Evolutionary conservation across 805 yeast genomes (phyloP), one percentile per base, ranked within the genome.

Genomic region (Candida sakaeoensis): DNA sequence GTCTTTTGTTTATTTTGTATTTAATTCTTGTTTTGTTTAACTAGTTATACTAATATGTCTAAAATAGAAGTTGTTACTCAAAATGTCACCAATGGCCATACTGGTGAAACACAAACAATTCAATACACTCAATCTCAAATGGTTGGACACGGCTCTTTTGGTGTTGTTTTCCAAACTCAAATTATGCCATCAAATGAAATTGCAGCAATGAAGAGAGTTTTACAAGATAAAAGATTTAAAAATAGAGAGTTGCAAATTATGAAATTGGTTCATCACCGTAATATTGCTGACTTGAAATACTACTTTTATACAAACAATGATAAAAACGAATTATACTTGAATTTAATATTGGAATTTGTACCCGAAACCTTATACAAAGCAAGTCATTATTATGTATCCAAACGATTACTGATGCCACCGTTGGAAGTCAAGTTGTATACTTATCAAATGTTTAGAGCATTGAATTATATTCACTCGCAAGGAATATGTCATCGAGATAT

Each of bases 81-180:
- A 57, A 76, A 72, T 40, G 93, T 81, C 43, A 77, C 75, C 50
- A 83, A 83, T 51, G 90, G 91, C 30, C 80, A 74, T 54, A 77
- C 82, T 7, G 88, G 85, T 40, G 79, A 79, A 46, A 53, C 68
- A 22, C 68, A 71, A 37, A 74, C 77, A 37, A 75, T 91, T 41
- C 78, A 81, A 36, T 88, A 86, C 65, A 83, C 90, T 13, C 88
- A 83, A 53, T 77, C 86, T 29, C 84, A 86, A 50, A 89, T 90
- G 74, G 93, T 91, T 30, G 99, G 99, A n/a, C 95, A 87, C 62
- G 99, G 99, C 8, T 90, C 98, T n/a, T 93, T 93, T 67, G 99
- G 99, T 2, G 90, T 89, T 24, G 99, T 93, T n/a, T 89, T 88
- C 58, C 93, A 87, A 50, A 88, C 96, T 5, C 80, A 77, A 43